phyloP scores from a whole-genome alignment of 306 rosid genomes.

The Dalbergia cochinchinensis region DNA sequence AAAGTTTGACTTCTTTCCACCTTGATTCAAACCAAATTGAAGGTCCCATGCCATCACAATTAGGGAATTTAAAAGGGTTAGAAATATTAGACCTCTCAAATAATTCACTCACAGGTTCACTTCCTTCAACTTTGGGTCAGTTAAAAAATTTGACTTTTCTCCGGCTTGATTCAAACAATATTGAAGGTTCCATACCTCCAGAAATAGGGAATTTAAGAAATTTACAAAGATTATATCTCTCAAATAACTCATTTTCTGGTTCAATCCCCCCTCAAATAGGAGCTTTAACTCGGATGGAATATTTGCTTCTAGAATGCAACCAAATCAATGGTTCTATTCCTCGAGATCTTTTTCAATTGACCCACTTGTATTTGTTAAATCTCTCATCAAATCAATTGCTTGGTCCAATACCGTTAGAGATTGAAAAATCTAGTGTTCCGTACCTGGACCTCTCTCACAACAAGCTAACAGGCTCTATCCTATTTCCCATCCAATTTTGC shows the following conservation, averaged over 20 bases:
- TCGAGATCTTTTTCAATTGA: not conserved
- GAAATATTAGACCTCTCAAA: no score
- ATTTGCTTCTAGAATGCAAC: not conserved
- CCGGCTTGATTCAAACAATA: not conserved
- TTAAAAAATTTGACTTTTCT: not conserved
- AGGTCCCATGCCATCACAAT: not conserved
- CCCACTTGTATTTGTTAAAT: not conserved
- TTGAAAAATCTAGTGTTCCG: not conserved
- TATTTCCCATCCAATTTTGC: not conserved
- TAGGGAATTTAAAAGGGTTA: not conserved
- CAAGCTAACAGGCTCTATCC: not conserved
- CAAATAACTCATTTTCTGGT: not conserved
- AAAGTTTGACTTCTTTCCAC: not conserved
- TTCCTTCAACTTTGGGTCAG: not conserved
- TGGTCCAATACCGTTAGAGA: not conserved
- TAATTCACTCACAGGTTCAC: not conserved
- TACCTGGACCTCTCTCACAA: no score
- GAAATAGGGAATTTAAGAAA: not conserved
- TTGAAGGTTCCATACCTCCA: not conserved
- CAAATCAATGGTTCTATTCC: not conserved
- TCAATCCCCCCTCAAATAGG: not conserved
- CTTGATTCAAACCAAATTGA: not conserved
- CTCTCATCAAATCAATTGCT: not conserved
- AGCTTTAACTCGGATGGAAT: no score
- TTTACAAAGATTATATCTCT: not conserved